Evolutionary conservation across 2,329 filamentous ascomycete genomes (phyloP).

Genomic region (Talaromyces sp.): DNA sequence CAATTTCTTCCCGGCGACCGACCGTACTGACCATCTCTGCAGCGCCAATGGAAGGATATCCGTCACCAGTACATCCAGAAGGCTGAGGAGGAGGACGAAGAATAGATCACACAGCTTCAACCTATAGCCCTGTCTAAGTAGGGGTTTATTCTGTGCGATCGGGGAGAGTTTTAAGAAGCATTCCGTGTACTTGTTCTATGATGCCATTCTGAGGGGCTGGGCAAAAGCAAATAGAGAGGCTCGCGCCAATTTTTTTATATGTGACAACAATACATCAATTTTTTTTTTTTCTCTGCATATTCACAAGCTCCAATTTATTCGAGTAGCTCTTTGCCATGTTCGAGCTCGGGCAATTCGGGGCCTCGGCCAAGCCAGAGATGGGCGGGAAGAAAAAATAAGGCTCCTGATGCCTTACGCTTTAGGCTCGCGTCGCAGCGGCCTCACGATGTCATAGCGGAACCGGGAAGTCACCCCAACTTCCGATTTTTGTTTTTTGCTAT

Average conservation of each 20-base stretch:
- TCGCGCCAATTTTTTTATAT: background rate
- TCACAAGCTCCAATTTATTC: background rate
- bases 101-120: conserved; percentile 20
- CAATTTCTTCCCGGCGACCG: background rate
- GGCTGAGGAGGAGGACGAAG: conserved; percentile 60
- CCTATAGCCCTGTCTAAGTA: background rate
- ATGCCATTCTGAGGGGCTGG: background rate
- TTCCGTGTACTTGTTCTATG: background rate
- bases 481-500: background rate
- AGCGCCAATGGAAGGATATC: conserved; percentile 99
- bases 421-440: background rate
- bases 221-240: background rate
- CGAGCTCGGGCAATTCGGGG: background rate
- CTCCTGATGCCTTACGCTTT: background rate
- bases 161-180: background rate
- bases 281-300: background rate
- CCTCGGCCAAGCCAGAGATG: background rate
- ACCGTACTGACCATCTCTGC: conserved; percentile 17
- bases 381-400: background rate
- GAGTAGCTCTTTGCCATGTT: background rate
- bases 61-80: conserved; percentile 77
- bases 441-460: background rate
- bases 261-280: background rate
- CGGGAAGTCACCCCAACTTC: background rate
- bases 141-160: background rate